Conservation (phyloP, 352 stramenopile genomes). For the Paralagenidium karlingii region DNA sequence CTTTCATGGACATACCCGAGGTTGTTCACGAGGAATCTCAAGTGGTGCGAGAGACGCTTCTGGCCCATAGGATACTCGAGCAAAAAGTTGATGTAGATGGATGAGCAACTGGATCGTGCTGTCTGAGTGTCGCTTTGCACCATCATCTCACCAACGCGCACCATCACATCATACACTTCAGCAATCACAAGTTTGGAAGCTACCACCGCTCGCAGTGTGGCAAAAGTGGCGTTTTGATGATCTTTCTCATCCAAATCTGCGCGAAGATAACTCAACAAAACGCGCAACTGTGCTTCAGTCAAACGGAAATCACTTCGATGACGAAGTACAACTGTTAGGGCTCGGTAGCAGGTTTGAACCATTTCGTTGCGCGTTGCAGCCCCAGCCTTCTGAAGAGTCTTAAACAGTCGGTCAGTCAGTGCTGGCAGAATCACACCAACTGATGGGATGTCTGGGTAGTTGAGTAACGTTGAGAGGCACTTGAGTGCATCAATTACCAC, state of each 20-base stretch:
- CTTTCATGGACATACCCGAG: conserved; percentile 93
- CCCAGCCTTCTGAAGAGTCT: conserved; percentile 83
- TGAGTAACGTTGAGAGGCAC: conserved; percentile 83
- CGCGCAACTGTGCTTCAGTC: conserved; percentile 58
- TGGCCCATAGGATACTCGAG: conserved; percentile 92
- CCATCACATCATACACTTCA: conserved; percentile 95
- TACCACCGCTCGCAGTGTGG: conserved; percentile 84
- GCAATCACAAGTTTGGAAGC: conserved; percentile 85
- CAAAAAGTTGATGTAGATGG: conserved; percentile 86
- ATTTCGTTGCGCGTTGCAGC: conserved; percentile 90
- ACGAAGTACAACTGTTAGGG: conserved; percentile 84
- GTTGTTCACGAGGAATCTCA: conserved; percentile 94
- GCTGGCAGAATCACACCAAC: conserved; percentile 64
- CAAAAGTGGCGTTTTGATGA: conserved; percentile 92
- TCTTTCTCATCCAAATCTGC: conserved; percentile 87
- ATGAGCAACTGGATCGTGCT: conserved; percentile 67
- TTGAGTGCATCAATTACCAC: conserved; percentile 89
- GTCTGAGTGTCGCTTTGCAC: conserved; percentile 87
- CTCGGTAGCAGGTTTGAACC: conserved; percentile 92
- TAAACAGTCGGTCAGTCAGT: conserved; percentile 86
- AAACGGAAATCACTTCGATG: conserved; percentile 39
- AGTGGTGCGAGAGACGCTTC: conserved; percentile 88
- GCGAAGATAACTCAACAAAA: conserved; percentile 88
- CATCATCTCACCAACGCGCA: conserved; percentile 88
- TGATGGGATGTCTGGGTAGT: conserved; percentile 79